Evolutionary conservation across 1,139 yeast genomes (phyloP), one percentile per base, ranked within the genome.

Genomic region (Chernovozyma sophiae-reginae): DNA sequence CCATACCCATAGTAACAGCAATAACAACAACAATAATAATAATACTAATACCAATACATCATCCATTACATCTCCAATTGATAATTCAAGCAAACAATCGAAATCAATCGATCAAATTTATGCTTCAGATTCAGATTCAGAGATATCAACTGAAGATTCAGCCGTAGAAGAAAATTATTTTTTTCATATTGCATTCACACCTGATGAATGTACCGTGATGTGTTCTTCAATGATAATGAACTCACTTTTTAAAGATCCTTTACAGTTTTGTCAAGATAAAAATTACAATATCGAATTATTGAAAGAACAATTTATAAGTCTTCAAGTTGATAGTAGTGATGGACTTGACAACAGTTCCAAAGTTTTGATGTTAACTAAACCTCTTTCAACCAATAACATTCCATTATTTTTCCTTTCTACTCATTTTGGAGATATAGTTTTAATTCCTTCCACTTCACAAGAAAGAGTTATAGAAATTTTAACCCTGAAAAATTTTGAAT

Each of bases 241-340:
- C 3, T 43, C 47, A n/a, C 44, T 68, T 4, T 76, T 77, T 46
- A 49, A 49, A 4, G 53, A 60, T 25, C 66, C 71, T 1, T 53
- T 74, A 30, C 41, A 49, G 1, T 48, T 58, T 4, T 60, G 72
- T 40, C 27, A 43, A 17, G 39, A 49, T 18, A 46, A 67, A 33
- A 48, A 51, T 2, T 64, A 55, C 38, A 44, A 43, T 7, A 74
- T 76, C 3, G 51, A 69, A 39, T 49, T 78, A n/a, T 47, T 79
- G 8, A 60, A 64, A 1, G 72, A 72, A 23, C 60, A 61, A 18
- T 81, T 73, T 48, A 59, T 79, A 27, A 73, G 73, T 22, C 59
- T 81, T 25, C 84, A 79, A 43, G 74, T 81, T 3, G 81, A 79
- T 44, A 74, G 78, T 37, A 85, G 79, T 43, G 84, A 86, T 0